Evolutionary conservation across 805 yeast species (phyloP).

Genomic region (Zygoascus flipseniorum): DNA sequence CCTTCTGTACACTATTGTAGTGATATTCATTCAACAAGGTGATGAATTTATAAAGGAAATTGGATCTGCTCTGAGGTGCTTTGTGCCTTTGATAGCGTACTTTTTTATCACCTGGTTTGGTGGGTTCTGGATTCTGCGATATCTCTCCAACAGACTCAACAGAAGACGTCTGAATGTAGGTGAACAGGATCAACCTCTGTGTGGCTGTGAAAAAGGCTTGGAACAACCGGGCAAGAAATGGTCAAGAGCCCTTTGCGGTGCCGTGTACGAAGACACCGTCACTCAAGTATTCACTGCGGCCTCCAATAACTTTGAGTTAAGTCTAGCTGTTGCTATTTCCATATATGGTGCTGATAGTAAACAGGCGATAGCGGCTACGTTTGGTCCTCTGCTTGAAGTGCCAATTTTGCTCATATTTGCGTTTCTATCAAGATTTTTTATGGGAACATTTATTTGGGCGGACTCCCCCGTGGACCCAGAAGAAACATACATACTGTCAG

Average conservation of each 20-base stretch:
- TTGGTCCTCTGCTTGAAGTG: conserved; percentile 53
- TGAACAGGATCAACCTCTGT: background rate
- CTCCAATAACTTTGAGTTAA: conserved; percentile 49
- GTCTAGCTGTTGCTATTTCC: conserved; percentile 46
- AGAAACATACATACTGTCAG: no score
- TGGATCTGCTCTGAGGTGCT: conserved; percentile 41
- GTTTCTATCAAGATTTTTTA: background rate
- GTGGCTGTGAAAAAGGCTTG: background rate
- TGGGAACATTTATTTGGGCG: background rate
- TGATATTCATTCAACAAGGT: conserved; percentile 45
- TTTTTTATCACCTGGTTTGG: conserved; percentile 43
- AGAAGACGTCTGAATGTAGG: background rate
- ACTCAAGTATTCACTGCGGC: conserved; percentile 53
- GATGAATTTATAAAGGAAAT: conserved; percentile 39
- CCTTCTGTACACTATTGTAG: conserved; percentile 42
- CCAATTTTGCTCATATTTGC: conserved; percentile 36
- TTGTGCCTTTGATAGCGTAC: conserved; percentile 41
- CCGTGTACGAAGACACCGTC: conserved; percentile 31
- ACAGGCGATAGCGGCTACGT: conserved; percentile 50
- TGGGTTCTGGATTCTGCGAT: conserved; percentile 27
- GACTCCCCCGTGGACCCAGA: background rate
- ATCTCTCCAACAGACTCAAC: background rate
- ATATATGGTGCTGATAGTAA: conserved; percentile 44
- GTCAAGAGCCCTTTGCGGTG: background rate
- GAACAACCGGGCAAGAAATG: background rate